Base-by-base conservation (phyloP, 352 stramenopile genomes). In the Peronosclerospora sorghi region DNA sequence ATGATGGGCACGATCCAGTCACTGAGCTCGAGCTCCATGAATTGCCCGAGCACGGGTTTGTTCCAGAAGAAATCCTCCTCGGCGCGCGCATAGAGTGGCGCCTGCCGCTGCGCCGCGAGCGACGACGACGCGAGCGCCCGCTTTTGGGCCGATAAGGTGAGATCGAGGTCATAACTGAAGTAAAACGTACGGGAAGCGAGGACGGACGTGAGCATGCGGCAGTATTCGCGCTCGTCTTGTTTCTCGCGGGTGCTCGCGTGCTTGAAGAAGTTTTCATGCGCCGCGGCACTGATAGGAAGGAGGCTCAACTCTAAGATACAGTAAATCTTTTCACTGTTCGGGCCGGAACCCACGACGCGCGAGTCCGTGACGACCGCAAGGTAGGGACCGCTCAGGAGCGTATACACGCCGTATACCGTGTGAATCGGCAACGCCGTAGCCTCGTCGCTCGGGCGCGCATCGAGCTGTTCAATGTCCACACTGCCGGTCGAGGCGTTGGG, bases 1-100 rank as follows among this genome's bases (percentile, higher is more conserved):
- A 86, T 77, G 51, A 92, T 91, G 1, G 90, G 73, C 20, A 74
- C 73, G 35, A 86, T 62, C 73, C 73, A 86, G 32, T 76, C 62
- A 20, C 73, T 73, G n/a, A 83, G 65, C 51, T 86, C 39, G 48
- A 54, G 36, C 59, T 74, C 66, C 19, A 87, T 55, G 17, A 90
- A 79, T 13, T 60, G 45, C 0, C 51, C 40, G 36, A 70, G 73
- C 24, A 71, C 53, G 1, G 65, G 44, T 54, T 96, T 82, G 59
- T 97, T 97, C 87, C 87, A 97, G 61, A 91, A 95, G 59, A 97
- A 97, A 30, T 90, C 74, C 29, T 66, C 59, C 57, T 97, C 91
- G 0, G 84, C 81, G 8, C 73, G 70, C 28, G 78, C 60, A 29
- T 72, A 65, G 4, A 62, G 32, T 1, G 52, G 52, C 24, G 47